Percentiles rank a stretch among this genome's conserved stretches.
Conservation (phyloP, 2,329 filamentous ascomycete species). For the Botrytis medusae region DNA sequence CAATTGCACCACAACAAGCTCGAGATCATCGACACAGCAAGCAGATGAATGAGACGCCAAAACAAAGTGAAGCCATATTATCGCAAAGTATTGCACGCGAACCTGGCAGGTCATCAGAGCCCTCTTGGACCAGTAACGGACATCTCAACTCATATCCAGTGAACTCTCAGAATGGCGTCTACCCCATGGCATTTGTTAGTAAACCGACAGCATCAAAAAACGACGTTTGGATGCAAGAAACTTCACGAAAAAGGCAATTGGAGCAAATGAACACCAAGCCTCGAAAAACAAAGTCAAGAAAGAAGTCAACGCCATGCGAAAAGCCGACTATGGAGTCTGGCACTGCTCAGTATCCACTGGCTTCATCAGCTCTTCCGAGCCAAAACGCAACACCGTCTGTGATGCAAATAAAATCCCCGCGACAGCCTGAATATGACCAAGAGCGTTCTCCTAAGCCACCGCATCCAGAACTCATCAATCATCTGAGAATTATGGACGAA, state of each 20-base stretch:
- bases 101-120: neutral
- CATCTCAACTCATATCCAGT: neutral
- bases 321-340: neutral
- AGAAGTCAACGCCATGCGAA: neutral
- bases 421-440: neutral
- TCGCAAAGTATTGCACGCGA: neutral
- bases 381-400: neutral
- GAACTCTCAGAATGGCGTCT: slow-evolving; percentile 6
- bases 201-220: neutral
- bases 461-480: neutral
- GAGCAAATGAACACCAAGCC: neutral
- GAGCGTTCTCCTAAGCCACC: neutral
- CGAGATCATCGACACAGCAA: neutral
- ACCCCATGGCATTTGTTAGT: slow-evolving; percentile 1
- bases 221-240: neutral
- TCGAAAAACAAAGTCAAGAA: slow-evolving; percentile 2
- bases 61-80: neutral
- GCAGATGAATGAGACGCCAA: neutral
- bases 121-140: neutral
- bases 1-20: neutral
- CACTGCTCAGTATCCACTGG: neutral
- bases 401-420: neutral
- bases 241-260: neutral
- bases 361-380: neutral
- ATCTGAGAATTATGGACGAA: slow-evolving; percentile 6